These are phyloP conservation scores for Cladosporium velox DNA, from an alignment of 2,329 filamentous ascomycete species.

Conservation along the genomic window DNA sequence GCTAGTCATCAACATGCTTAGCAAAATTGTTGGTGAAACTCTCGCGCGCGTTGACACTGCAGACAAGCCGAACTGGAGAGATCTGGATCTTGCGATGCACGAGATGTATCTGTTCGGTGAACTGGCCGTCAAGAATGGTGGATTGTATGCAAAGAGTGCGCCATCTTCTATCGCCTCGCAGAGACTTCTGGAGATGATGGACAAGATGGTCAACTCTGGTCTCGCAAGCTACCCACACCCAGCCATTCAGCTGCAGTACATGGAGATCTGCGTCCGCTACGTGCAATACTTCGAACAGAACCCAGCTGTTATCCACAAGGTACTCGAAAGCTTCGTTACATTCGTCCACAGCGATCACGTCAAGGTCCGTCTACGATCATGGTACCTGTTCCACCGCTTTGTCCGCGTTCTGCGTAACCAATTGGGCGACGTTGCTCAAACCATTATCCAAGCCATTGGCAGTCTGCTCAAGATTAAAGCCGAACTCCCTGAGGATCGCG, in stretches of 20 bases:
- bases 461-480: slow-evolving; percentile 90
- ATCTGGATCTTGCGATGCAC: slow-evolving; percentile 88
- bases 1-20: slow-evolving; percentile 86
- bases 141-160: slow-evolving; percentile 81
- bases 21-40: slow-evolving; percentile 81
- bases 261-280: slow-evolving; percentile 97
- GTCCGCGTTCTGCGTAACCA: slow-evolving; percentile 83
- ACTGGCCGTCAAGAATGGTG: slow-evolving; percentile 83
- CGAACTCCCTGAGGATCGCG: slow-evolving; percentile 75
- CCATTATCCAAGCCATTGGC: slow-evolving; percentile 83
- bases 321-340: slow-evolving; percentile 87
- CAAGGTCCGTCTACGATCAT: slow-evolving; percentile 85
- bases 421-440: slow-evolving; percentile 86
- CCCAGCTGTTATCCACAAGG: slow-evolving; percentile 75
- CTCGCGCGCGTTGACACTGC: slow-evolving; percentile 78
- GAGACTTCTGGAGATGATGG: slow-evolving; percentile 87
- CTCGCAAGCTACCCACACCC: slow-evolving; percentile 86
- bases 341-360: slow-evolving; percentile 86
- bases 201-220: slow-evolving; percentile 89
- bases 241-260: slow-evolving; percentile 90
- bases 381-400: slow-evolving; percentile 94
- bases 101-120: slow-evolving; percentile 97
- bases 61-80: slow-evolving; percentile 86
- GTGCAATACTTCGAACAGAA: slow-evolving; percentile 89
- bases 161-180: slow-evolving; percentile 78